These are phyloP conservation scores for Oryza longistaminata DNA, from an alignment of 176 grass and related monocot genomes.

Conservation along the genomic window DNA sequence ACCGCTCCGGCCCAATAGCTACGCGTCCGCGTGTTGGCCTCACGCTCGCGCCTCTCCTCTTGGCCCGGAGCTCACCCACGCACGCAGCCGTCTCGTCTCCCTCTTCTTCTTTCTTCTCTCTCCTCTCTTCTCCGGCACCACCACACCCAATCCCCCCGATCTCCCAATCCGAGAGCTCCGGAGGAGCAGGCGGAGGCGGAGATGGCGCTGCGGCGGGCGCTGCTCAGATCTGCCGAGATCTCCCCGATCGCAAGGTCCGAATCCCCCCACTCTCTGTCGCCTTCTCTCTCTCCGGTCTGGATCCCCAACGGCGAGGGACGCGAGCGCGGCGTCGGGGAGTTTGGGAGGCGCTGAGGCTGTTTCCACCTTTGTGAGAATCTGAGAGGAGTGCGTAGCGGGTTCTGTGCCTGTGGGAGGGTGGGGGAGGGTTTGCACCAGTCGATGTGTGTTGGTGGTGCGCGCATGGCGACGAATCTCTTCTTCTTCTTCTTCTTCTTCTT, in stretches of 20 bases:
- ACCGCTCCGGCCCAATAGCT: background rate
- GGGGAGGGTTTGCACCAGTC: background rate
- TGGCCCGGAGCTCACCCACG: constrained; percentile 44
- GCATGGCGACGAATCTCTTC: background rate
- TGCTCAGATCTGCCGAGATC: constrained; percentile 53
- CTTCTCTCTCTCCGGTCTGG: background rate
- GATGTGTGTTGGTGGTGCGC: background rate
- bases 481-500: background rate
- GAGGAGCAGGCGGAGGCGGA: constrained; percentile 29
- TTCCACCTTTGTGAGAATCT: no score
- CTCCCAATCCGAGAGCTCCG: constrained; percentile 35
- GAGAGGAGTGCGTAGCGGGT: background rate
- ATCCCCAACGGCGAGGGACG: background rate
- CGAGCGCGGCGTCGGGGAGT: no score
- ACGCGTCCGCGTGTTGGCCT: constrained; percentile 4
- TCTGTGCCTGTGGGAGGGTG: background rate
- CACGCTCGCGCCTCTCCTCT: constrained; percentile 9
- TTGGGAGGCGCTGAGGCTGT: no score
- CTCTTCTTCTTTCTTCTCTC: no score
- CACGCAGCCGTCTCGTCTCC: constrained; percentile 30
- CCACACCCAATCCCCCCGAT: background rate
- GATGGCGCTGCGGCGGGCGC: constrained; percentile 62
- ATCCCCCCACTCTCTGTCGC: background rate
- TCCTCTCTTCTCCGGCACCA: background rate
- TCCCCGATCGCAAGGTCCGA: constrained; percentile 51